Base-by-base conservation (phyloP, 176 grass and related monocot species). In the Hyparrhenia diplandra region DNA sequence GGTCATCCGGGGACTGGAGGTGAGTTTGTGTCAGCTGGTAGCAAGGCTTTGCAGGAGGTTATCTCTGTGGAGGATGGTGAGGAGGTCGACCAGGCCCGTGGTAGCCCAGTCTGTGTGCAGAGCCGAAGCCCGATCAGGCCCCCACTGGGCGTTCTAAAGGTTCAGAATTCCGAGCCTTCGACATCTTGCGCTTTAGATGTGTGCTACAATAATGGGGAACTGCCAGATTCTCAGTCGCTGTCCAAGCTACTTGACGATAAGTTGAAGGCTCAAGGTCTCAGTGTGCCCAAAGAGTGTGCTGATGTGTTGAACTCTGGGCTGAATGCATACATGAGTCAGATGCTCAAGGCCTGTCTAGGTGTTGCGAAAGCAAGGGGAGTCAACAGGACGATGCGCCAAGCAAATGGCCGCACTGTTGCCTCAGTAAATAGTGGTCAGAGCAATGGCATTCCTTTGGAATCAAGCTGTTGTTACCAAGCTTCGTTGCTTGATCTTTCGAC, bases 11-110 rank as follows among this genome's bases (percentile, higher is more conserved):
- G 57, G 3, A 14, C 70, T 35, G 75, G 69, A 6, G 88, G 75
- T 2, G 88, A 90, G 80, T 87, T 90, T 64, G 64, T 90, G 47
- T 87, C 84, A 5, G 60, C 78, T 60, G 77, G 84, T n/a, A 80
- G 84, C 55, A 86, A 86, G 77, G 89, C 71, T 29, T 63, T 68
- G 66, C 52, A 81, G 82, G 89, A 91, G 84, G 85, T 91, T 49
- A 83, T 80, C 18, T 91, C 89, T 2, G 92, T 95, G 39, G 92
- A 95, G 68, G 92, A 95, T 0, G 89, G 92, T 0, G 87, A 95
- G 83, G 92, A 95, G 87, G 92, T 92, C 78, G 78, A 95, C 68
- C 92, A 95, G 69, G 89, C 90, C 16, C 79, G 84, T 54, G 81
- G 80, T 20, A 92, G 77, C 65, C 87, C 77, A 2, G 58, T 90